Evolutionary conservation across 1,284 basidiomycete genomes (phyloP), one percentile per base, ranked within the genome.

Genomic region (Ceratobasidium sp.): DNA sequence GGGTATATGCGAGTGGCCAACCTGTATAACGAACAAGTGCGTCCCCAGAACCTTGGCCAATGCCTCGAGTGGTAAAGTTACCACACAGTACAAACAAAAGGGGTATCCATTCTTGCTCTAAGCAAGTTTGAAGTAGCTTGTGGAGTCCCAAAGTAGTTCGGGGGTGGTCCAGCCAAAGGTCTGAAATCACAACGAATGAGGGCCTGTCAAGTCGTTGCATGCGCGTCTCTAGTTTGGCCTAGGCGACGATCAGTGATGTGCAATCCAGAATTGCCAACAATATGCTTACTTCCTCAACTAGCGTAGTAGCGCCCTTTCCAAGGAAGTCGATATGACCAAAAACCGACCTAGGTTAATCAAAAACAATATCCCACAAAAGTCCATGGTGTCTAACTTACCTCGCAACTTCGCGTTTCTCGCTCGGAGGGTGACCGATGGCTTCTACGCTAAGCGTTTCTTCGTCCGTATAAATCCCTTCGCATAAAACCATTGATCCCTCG

Each of bases 371-470:
- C 27, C 27, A n/a, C 20, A 34, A 22, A 34, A 12, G 53, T 38
- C 52, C 15, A 42, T 35, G 54, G 10, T 4, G 2, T 0, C 17
- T 47, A 7, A 74, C 84, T 73, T 75, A 93, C 91, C 93, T 85
- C 29, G 94, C 88, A 1, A 86, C 86, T 70, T 89, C 87, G 58
- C 96, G 83, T 75, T 89, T 86, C 79, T 98, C 95, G 75, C 94
- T 96, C 25, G 97, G 97, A 1, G 97, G 97, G 79, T 99, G 96
- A 0, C 97, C 96, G 73, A 99, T 91, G 7, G 96, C 97, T 73
- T 94, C 87, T 6, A 98, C 94, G 70, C 90, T 85, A 65, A 99
- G 83, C 0, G 86, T 91, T 57, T 91, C 92, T 32, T 98, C 93
- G 70, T 94, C 88, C 0, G 93, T 98, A 77, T 98, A 99, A 76